These are phyloP conservation scores for Psidium friedrichsthalianum DNA, from an alignment of 345 rosid species.

Conservation along the genomic window DNA sequence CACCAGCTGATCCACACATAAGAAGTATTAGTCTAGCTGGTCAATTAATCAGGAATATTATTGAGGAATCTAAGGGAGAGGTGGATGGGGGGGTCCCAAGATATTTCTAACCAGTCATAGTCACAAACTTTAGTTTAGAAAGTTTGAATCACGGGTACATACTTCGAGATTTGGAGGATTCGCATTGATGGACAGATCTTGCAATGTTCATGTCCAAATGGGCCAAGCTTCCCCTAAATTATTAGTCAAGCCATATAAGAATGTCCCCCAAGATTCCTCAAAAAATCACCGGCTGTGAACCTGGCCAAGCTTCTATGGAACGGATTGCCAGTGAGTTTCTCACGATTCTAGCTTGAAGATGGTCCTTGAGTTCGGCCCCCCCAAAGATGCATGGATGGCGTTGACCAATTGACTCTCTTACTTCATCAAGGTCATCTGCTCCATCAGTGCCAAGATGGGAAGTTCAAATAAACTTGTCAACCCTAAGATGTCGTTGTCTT, in stretches of 20 bases:
- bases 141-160: background rate
- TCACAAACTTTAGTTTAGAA: background rate
- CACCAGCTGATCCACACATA: background rate
- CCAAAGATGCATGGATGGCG: background rate
- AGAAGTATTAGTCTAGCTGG: background rate
- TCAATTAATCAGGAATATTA: too few species aligned
- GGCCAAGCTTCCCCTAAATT: background rate
- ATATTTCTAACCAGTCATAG: background rate
- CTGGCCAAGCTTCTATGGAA: constrained; percentile 2
- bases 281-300: background rate
- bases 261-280: background rate
- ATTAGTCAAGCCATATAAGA: background rate
- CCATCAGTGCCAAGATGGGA: constrained; percentile 33
- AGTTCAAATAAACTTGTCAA: constrained; percentile 36
- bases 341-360: background rate
- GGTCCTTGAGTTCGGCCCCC: background rate
- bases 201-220: background rate
- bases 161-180: background rate
- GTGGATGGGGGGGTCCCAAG: background rate
- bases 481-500: constrained; percentile 4
- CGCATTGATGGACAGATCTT: background rate
- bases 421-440: constrained; percentile 33
- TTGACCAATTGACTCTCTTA: constrained; percentile 4
- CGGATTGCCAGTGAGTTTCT: background rate
- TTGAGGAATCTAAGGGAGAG: background rate